Conservation (phyloP, 345 rosid genomes). For the Toxicodendron radicans region DNA sequence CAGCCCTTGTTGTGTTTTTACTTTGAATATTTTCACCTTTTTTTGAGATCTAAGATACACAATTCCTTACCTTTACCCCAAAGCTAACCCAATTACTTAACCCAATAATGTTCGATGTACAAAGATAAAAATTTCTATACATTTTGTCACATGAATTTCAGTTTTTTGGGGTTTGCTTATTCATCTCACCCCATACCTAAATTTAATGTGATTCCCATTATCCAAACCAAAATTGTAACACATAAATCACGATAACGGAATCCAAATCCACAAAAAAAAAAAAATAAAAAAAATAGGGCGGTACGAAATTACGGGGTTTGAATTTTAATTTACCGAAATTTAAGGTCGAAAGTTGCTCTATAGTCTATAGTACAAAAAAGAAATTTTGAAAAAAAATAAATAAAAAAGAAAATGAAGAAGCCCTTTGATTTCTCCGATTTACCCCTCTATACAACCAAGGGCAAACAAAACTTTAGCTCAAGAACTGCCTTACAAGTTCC, state of each 20-base stretch:
- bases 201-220: conserved; percentile 7
- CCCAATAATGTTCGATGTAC: too few species aligned
- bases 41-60: conserved; percentile 22
- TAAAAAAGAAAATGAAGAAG: background rate
- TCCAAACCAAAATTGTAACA: too few species aligned
- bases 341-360: conserved; percentile 12
- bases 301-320: background rate
- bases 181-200: conserved; percentile 33
- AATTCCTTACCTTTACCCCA: conserved; percentile 33
- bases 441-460: conserved; percentile 31
- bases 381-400: background rate
- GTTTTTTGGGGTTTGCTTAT: conserved; percentile 26
- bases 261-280: too few species aligned
- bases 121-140: too few species aligned
- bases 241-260: too few species aligned
- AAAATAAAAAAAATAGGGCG: background rate
- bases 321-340: conserved; percentile 20
- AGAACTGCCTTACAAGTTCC: conserved; percentile 11
- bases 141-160: background rate
- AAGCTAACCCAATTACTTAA: conserved; percentile 24
- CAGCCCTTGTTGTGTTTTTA: background rate
- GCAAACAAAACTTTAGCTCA: conserved; percentile 18
- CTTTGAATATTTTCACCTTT: conserved; percentile 21
- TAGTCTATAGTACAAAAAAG: conserved; percentile 15
- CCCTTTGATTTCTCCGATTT: conserved; percentile 10